These are phyloP conservation scores for Zizania latifolia DNA, from an alignment of 176 grass and related monocot species.

Conservation along the genomic window DNA sequence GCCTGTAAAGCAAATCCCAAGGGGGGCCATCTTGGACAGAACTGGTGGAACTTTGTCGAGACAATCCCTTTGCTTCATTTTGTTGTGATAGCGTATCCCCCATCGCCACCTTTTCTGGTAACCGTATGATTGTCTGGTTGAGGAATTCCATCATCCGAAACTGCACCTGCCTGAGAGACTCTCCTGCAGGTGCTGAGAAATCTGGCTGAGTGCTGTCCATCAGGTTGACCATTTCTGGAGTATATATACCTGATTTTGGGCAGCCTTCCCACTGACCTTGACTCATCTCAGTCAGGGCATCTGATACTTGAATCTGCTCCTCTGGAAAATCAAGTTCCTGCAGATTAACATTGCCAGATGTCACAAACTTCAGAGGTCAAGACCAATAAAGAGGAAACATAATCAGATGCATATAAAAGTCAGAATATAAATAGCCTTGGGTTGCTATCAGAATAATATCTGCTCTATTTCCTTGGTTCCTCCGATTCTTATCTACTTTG, in stretches of 20 bases:
- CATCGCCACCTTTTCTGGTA: conserved; percentile 74
- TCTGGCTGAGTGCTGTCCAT: conserved; percentile 68
- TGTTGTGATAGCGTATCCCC: conserved; percentile 44
- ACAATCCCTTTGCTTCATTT: conserved; percentile 53
- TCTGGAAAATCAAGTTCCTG: conserved; percentile 89
- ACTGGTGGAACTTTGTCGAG: conserved; percentile 59
- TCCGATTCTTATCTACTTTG: no score
- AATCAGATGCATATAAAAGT: not conserved
- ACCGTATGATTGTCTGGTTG: conserved; percentile 53
- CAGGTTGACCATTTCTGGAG: conserved; percentile 60
- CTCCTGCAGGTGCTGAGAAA: conserved; percentile 71
- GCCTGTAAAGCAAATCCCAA: conserved; percentile 54
- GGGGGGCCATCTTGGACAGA: conserved; percentile 57
- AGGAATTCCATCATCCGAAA: conserved; percentile 84
- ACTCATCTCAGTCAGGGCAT: conserved; percentile 75
- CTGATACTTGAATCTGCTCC: conserved; percentile 66
- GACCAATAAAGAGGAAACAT: not conserved
- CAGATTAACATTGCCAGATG: conserved; percentile 14
- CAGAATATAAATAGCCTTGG: no score
- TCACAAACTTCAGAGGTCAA: not conserved
- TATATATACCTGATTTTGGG: conserved; percentile 68
- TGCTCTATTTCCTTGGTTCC: no score
- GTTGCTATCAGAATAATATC: no score
- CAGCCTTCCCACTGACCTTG: conserved; percentile 87
- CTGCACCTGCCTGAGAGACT: conserved; percentile 78